These are phyloP conservation scores for Candida morakotiae DNA, from an alignment of 805 yeast genomes.

Conservation along the genomic window DNA sequence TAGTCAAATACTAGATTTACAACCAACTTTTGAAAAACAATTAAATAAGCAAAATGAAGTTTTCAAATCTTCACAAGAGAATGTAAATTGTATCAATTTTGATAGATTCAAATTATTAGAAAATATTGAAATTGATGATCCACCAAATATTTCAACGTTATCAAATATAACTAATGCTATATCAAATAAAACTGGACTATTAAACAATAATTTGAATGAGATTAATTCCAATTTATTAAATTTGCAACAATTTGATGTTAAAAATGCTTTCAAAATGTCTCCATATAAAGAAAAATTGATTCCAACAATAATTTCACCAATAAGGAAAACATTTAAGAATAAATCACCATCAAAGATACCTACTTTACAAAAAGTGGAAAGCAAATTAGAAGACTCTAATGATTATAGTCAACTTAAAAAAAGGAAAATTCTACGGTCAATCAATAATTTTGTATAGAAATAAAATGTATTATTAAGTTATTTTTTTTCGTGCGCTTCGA, in stretches of 20 bases:
- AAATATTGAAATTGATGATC: not conserved
- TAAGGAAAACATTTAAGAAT: not conserved
- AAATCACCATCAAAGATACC: constrained; percentile 8
- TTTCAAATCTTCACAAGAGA: not conserved
- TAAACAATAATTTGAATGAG: not conserved
- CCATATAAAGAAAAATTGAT: constrained; percentile 3
- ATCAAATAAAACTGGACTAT: not conserved
- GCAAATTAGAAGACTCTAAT: not conserved
- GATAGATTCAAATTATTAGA: not conserved
- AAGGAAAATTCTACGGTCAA: constrained; percentile 5
- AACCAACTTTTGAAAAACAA: constrained; percentile 1
- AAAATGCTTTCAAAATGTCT: constrained; percentile 6
- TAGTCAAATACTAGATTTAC: not conserved
- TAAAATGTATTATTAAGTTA: not conserved
- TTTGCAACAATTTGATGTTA: constrained; percentile 6
- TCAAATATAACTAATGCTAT: not conserved
- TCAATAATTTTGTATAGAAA: constrained; percentile 2
- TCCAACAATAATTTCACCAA: not conserved
- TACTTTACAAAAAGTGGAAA: constrained; percentile 1
- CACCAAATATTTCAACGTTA: constrained; percentile 4
- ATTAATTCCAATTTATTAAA: constrained; percentile 2
- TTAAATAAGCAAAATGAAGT: not conserved
- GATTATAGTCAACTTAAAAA: not conserved
- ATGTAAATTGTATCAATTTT: not conserved
- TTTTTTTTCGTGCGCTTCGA: not conserved